Conservation (phyloP, 2,329 filamentous ascomycete genomes). For the Aspergillus phoenicis region DNA sequence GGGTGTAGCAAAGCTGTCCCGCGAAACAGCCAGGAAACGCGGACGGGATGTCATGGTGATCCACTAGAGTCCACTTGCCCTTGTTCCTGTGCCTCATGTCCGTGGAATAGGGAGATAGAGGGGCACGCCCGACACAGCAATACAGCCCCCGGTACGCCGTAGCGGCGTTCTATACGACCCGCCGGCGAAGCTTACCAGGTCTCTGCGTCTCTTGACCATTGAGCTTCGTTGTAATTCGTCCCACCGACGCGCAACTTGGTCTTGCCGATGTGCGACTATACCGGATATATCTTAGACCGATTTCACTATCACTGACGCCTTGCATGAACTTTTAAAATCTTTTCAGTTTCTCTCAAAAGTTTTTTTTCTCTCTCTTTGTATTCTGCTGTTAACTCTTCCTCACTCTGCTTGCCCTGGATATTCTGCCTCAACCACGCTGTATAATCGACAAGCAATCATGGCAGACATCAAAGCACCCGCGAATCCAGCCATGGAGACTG, state of each 20-base stretch:
- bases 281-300: conserved; percentile 3
- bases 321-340: not conserved
- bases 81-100: not conserved
- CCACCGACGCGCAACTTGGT: not conserved
- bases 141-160: not conserved
- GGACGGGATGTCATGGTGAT: not conserved
- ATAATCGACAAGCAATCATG: not conserved
- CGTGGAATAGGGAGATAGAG: not conserved
- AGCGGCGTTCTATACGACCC: not conserved
- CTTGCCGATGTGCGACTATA: not conserved
- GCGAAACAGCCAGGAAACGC: not conserved
- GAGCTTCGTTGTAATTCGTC: not conserved
- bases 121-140: not conserved
- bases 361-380: not conserved
- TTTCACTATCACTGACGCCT: not conserved
- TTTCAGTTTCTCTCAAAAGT: not conserved
- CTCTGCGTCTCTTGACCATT: not conserved
- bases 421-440: not conserved
- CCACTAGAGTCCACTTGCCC: not conserved
- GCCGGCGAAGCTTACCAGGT: not conserved
- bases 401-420: not conserved
- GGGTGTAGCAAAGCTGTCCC: not conserved
- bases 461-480: not conserved
- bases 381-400: no score
- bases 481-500: not conserved